Conservation (phyloP, 345 rosid genomes). For the Carallia pectinifolia region DNA sequence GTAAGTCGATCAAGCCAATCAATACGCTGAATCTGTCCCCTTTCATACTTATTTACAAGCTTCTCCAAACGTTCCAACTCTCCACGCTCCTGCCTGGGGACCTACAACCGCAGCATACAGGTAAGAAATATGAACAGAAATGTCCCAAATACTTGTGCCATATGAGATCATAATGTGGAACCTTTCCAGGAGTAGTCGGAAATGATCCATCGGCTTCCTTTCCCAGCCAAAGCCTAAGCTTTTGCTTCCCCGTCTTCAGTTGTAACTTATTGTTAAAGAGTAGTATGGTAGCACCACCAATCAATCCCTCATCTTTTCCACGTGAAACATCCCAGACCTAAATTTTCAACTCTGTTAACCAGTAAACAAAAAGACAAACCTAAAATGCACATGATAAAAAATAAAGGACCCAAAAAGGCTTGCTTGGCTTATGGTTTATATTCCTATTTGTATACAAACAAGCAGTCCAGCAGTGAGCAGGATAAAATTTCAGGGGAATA, state of each 20-base stretch:
- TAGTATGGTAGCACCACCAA: constrained; percentile 92
- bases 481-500: constrained; percentile 1
- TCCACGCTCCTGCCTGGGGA: constrained; percentile 86
- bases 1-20: constrained; percentile 95
- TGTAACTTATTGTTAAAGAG: constrained; percentile 86
- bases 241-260: constrained; percentile 92
- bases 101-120: constrained; percentile 41
- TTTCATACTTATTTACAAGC: constrained; percentile 84
- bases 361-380: neutral
- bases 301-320: constrained; percentile 75
- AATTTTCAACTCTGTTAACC: constrained; percentile 10
- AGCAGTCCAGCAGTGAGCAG: neutral
- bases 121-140: neutral
- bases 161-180: constrained; percentile 28
- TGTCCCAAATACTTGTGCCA: constrained; percentile 2
- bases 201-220: constrained; percentile 90
- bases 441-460: constrained; percentile 9
- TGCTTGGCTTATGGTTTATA: neutral
- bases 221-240: constrained; percentile 90
- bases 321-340: constrained; percentile 97
- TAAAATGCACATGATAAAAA: constrained; percentile 5
- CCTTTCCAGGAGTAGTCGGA: constrained; percentile 96
- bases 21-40: constrained; percentile 79
- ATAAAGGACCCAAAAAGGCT: neutral
- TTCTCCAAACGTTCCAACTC: constrained; percentile 94